Evolutionary conservation across 1,284 basidiomycete species (phyloP), one percentile per base, ranked within the genome.

Genomic region (Anthracocystis panici-leucophaei): DNA sequence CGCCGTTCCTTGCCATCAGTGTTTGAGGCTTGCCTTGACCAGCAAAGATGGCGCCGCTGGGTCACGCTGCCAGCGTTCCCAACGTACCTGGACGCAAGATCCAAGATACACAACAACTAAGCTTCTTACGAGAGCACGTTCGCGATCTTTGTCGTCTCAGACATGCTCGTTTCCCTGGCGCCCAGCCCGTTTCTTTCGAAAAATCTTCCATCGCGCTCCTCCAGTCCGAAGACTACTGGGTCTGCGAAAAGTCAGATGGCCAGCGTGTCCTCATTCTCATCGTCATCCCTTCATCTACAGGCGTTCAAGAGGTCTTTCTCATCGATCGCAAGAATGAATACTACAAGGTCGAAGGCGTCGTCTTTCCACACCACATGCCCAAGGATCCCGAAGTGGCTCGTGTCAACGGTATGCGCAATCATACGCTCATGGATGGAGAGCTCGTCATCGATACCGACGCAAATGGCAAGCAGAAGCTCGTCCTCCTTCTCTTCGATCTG

Each of bases 231-330:
- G 81, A 82, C 85, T 99, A 93, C 85, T 99, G 96, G 96, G 96
- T 99, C 31, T 97, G 95, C 87, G 97, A 99, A 87, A 99, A 99
- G 88, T 97, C 95, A n/a, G 97, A 99, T 84, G 97, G 97, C 3
- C 87, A 98, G 57, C 90, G 97, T 45, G 93, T 99, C 33, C 88
- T 99, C 46, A 89, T 98, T 51, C 88, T 97, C 66, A 89, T 99
- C 54, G 89, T 91, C 44, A 86, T 88, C 57, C 87, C 88, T 23
- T 86, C 88, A 41, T 67, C 57, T 8, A 81, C 81, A 11, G 89
- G 88, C 29, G 76, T 75, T 20, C 95, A 98, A 86, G 89, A 89
- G 51, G 90, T 93, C 3, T 71, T 65, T 16, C 70, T 76, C 29
- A 94, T 99, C 82, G 95, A 99, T 88, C 91, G 97, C 59, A 94